Conservation (phyloP, 2,329 filamentous ascomycete species). For the Beauveria caledonica region DNA sequence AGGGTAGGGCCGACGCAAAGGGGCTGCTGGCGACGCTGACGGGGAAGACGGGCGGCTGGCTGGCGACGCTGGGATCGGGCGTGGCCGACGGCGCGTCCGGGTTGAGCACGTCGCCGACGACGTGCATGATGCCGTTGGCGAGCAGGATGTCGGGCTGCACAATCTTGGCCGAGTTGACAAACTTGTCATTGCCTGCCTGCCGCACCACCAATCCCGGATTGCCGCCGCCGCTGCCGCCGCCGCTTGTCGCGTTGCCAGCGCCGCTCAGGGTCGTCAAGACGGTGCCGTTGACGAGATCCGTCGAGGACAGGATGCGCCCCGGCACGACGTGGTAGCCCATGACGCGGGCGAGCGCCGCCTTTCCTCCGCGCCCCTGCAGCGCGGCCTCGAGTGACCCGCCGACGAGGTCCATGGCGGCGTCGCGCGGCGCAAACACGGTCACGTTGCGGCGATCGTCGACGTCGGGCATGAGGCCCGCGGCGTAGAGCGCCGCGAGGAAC, state of each 20-base stretch:
- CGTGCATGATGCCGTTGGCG: conserved; percentile 50
- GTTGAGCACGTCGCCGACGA: conserved; percentile 46
- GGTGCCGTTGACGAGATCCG: conserved; percentile 25
- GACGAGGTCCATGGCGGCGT: conserved; percentile 50
- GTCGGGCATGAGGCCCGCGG: conserved; percentile 26
- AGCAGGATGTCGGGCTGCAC: conserved; percentile 44
- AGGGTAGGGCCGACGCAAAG: conserved; percentile 36
- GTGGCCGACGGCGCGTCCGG: conserved; percentile 27
- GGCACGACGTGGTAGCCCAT: conserved; percentile 58
- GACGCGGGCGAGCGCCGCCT: conserved; percentile 40
- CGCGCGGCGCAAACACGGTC: conserved; percentile 57
- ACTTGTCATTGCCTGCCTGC: conserved; percentile 36
- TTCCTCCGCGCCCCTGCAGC: conserved; percentile 13
- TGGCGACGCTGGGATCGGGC: conserved; percentile 30
- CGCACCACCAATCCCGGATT: conserved; percentile 30
- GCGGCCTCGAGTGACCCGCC: conserved; percentile 36
- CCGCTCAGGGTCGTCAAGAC: conserved; percentile 27
- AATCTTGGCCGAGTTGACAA: conserved; percentile 45
- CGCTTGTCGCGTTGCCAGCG: not conserved
- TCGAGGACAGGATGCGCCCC: conserved; percentile 44
- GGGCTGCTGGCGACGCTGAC: conserved; percentile 37
- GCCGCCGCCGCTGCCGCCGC: conserved; percentile 14
- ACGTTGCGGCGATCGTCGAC: conserved; percentile 36
- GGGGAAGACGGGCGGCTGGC: conserved; percentile 44
- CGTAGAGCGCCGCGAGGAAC: conserved; percentile 29